Evolutionary conservation across 164 flowering plant species (phyloP).

Genomic region (Macadamia tetraphylla): DNA sequence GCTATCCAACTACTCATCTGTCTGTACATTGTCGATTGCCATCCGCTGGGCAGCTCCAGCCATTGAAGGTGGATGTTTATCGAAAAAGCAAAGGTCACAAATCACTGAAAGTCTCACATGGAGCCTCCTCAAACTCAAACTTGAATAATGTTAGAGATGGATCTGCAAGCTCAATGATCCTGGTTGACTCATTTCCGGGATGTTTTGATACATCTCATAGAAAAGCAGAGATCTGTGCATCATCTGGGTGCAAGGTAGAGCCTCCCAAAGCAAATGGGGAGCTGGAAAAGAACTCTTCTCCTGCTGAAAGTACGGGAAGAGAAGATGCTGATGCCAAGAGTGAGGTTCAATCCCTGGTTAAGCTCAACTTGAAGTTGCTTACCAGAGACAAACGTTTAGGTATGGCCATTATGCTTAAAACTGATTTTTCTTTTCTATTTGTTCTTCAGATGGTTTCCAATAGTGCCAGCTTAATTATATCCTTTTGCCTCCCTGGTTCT

Average conservation of each 20-base stretch:
- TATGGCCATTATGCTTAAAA: conserved; percentile 20
- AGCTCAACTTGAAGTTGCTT: conserved; percentile 63
- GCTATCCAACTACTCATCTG: conserved; percentile 10
- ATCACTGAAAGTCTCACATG: not conserved
- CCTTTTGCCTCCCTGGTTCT: not conserved
- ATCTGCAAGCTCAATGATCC: conserved; percentile 10
- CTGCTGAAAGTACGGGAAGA: conserved; percentile 11
- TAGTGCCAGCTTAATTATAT: not conserved
- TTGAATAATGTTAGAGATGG: conserved; percentile 6
- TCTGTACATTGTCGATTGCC: too few species aligned
- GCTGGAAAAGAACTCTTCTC: conserved; percentile 11
- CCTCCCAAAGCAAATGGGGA: conserved; percentile 6
- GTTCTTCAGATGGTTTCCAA: not conserved
- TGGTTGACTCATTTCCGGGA: conserved; percentile 8
- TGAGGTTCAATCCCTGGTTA: conserved; percentile 71
- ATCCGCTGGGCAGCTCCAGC: conserved; percentile 9
- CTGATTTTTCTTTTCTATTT: not conserved
- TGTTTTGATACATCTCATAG: conserved; percentile 11
- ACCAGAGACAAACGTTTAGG: conserved; percentile 44
- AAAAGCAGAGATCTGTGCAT: conserved; percentile 11
- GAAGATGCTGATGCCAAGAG: conserved; percentile 40
- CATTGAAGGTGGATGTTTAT: conserved; percentile 1
- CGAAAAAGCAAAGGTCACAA: conserved; percentile 3
- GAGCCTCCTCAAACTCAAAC: conserved; percentile 8
- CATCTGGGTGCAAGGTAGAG: conserved; percentile 19